phyloP scores from a whole-genome alignment of 2,329 filamentous ascomycete genomes.

The Aspergillus alliaceus region DNA sequence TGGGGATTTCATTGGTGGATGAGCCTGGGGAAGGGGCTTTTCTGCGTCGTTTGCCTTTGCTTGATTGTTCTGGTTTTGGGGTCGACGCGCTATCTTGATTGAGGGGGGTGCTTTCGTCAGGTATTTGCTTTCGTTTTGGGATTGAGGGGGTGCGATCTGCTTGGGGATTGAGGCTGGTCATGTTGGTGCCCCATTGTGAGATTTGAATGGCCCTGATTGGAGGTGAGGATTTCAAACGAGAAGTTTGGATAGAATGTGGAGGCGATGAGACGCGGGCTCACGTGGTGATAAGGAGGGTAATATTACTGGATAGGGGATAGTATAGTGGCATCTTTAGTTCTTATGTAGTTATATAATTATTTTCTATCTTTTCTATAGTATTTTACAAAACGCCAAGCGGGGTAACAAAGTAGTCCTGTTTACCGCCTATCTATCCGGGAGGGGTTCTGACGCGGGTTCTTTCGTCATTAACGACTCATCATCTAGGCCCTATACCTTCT shows the following conservation, averaged over 20 bases:
- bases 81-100: background rate
- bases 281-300: conserved; percentile 12
- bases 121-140: background rate
- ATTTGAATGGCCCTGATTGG: background rate
- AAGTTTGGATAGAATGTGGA: no score
- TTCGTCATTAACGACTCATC: no score
- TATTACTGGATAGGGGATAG: conserved; percentile 8
- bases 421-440: no score
- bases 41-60: background rate
- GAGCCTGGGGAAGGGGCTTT: background rate
- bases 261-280: conserved; percentile 19
- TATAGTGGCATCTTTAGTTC: no score
- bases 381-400: no score
- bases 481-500: no score
- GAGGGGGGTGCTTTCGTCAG: background rate
- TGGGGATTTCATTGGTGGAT: background rate
- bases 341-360: no score
- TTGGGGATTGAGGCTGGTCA: conserved; percentile 1
- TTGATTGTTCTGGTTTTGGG: background rate
- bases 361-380: no score
- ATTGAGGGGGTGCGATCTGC: background rate
- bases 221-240: background rate
- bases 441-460: no score
- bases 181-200: conserved; percentile 4
- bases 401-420: no score